These are phyloP conservation scores for Juglanconis sp. DNA, from an alignment of 2,329 filamentous ascomycete genomes.

Conservation along the genomic window DNA sequence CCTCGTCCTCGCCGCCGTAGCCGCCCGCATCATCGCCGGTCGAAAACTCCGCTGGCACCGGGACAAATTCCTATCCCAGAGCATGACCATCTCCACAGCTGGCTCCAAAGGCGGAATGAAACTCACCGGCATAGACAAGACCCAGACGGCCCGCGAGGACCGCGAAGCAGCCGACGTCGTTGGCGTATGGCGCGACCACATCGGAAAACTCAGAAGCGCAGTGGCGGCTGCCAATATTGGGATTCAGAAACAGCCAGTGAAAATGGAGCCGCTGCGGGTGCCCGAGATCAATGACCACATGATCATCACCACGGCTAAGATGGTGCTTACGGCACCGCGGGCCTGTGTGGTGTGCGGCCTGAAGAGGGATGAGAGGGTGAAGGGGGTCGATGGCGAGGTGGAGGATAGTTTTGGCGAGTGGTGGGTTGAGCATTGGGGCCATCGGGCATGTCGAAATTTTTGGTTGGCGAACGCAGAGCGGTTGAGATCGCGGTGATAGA, in stretches of 20 bases:
- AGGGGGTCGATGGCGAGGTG: slow-evolving; percentile 70
- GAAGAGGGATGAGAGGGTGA: slow-evolving; percentile 79
- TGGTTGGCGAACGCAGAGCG: slow-evolving; percentile 73
- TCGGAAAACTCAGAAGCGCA: slow-evolving; percentile 71
- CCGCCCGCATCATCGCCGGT: slow-evolving; percentile 78
- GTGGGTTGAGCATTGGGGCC: slow-evolving; percentile 90
- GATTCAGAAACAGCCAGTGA: slow-evolving; percentile 21
- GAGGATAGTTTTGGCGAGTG: slow-evolving; percentile 95
- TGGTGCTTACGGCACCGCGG: slow-evolving; percentile 70
- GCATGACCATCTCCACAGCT: slow-evolving; percentile 80
- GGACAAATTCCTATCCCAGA: slow-evolving; percentile 78
- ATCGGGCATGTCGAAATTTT: slow-evolving; percentile 75
- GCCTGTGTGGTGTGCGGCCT: slow-evolving; percentile 83
- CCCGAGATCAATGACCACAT: slow-evolving; percentile 72
- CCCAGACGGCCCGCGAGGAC: slow-evolving; percentile 78
- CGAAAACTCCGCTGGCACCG: slow-evolving; percentile 87
- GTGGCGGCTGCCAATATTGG: slow-evolving; percentile 63
- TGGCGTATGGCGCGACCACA: slow-evolving; percentile 69
- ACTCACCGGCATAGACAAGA: slow-evolving; percentile 78
- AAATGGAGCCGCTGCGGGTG: slow-evolving; percentile 44
- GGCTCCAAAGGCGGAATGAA: slow-evolving; percentile 82
- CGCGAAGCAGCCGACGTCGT: slow-evolving; percentile 78
- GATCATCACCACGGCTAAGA: slow-evolving; percentile 64
- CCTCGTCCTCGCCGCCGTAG: slow-evolving; percentile 61
- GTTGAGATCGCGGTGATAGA: slow-evolving; percentile 61